Conservation (phyloP, 2,329 filamentous ascomycete species). For the Ilyonectria mors-panacis region DNA sequence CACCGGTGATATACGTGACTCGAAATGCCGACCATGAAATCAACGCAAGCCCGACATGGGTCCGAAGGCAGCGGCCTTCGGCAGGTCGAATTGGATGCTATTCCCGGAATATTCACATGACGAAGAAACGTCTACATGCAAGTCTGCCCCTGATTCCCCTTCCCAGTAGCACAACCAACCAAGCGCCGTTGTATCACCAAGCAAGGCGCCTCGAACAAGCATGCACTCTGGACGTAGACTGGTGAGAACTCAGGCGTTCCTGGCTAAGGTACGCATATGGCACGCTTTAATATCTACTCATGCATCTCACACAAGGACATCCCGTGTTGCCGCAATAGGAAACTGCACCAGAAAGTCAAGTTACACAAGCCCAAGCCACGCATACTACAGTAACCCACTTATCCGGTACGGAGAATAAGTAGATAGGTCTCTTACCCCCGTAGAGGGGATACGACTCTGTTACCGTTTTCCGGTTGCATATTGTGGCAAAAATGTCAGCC, state of each 20-base stretch:
- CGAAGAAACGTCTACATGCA: neutral
- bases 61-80: neutral
- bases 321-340: neutral
- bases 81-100: neutral
- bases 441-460: neutral
- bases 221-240: slow-evolving; percentile 7
- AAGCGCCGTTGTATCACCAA: slow-evolving; percentile 4
- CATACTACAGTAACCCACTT: neutral
- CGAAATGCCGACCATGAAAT: neutral
- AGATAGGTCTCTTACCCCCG: neutral
- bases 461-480: neutral
- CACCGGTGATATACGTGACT: neutral
- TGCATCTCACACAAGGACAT: neutral
- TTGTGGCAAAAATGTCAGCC: slow-evolving; percentile 2
- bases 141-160: slow-evolving; percentile 1
- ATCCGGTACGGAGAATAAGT: neutral
- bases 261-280: slow-evolving; percentile 4
- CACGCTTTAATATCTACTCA: neutral
- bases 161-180: slow-evolving; percentile 4
- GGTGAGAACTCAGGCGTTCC: slow-evolving; percentile 2
- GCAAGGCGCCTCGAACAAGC: neutral
- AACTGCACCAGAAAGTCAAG: neutral
- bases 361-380: slow-evolving; percentile 1
- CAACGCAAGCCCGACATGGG: neutral
- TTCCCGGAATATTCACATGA: neutral